Evolutionary conservation across 805 yeast species (phyloP).

Genomic region (Spathaspora gorwiae): DNA sequence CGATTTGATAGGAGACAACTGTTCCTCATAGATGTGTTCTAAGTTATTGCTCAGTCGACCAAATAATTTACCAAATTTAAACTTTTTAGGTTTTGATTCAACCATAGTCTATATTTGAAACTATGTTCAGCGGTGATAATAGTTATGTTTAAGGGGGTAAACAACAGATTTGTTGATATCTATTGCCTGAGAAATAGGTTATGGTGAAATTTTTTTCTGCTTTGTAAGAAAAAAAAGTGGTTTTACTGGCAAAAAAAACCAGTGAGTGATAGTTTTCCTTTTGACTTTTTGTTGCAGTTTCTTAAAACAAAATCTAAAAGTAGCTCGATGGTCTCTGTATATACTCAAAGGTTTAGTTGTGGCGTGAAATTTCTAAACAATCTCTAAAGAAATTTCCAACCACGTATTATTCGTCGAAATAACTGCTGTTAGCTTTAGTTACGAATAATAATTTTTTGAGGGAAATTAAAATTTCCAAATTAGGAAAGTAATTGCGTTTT

Average conservation of each 20-base stretch:
- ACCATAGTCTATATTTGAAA: constrained; percentile 1
- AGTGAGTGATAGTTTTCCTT: not conserved
- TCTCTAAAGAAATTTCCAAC: not conserved
- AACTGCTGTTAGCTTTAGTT: not conserved
- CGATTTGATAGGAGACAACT: not conserved
- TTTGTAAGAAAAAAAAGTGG: not conserved
- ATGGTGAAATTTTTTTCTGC: not conserved
- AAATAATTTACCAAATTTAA: constrained; percentile 7
- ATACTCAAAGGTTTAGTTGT: no score
- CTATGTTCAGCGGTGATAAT: not conserved
- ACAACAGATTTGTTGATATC: not conserved
- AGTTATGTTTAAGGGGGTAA: not conserved
- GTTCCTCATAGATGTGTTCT: not conserved
- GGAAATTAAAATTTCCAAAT: not conserved
- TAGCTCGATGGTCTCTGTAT: no score
- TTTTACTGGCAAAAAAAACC: not conserved
- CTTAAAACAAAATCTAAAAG: no score
- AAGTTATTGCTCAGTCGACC: constrained; percentile 6
- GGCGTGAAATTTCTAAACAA: no score
- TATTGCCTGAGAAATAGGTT: not conserved
- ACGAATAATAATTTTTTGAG: not conserved
- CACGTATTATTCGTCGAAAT: no score
- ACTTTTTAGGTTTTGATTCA: constrained; percentile 5
- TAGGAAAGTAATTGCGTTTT: not conserved
- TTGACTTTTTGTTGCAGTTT: not conserved